phyloP scores from a whole-genome alignment of 805 yeast species.

The Scheffersomyces amazonensis region DNA sequence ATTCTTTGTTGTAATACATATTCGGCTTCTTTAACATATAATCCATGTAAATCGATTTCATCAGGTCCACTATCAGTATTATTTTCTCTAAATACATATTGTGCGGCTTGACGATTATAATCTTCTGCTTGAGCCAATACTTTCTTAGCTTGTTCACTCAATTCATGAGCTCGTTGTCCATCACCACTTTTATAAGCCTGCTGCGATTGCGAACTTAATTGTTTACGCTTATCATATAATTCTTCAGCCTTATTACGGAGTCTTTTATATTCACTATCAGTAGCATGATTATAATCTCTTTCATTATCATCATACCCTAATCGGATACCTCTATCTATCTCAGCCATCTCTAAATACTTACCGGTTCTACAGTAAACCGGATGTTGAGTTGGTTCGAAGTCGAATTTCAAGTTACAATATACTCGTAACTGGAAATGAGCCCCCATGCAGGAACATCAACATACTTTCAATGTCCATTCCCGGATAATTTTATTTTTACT shows the following conservation, averaged over 20 bases:
- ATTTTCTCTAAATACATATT: constrained; percentile 82
- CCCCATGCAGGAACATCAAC: no score
- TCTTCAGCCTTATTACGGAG: constrained; percentile 67
- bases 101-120: constrained; percentile 80
- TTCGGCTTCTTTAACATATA: constrained; percentile 85
- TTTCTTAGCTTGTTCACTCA: constrained; percentile 67
- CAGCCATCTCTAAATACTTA: no score
- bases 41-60: constrained; percentile 92
- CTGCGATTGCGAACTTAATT: constrained; percentile 67
- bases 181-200: constrained; percentile 75
- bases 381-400: no score
- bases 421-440: no score
- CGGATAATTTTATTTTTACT: no score
- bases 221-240: constrained; percentile 55
- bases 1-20: constrained; percentile 73
- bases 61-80: constrained; percentile 81
- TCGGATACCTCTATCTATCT: constrained; percentile 26
- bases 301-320: constrained; percentile 22
- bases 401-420: no score
- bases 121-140: constrained; percentile 60
- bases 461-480: no score
- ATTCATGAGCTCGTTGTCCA: constrained; percentile 65
- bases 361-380: no score
- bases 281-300: constrained; percentile 70
- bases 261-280: constrained; percentile 59